A percentile compares a stretch with the other conserved stretches of the same genome.
Evolutionary conservation across 805 yeast genomes (phyloP).

Genomic region (Saturnispora hagleri): DNA sequence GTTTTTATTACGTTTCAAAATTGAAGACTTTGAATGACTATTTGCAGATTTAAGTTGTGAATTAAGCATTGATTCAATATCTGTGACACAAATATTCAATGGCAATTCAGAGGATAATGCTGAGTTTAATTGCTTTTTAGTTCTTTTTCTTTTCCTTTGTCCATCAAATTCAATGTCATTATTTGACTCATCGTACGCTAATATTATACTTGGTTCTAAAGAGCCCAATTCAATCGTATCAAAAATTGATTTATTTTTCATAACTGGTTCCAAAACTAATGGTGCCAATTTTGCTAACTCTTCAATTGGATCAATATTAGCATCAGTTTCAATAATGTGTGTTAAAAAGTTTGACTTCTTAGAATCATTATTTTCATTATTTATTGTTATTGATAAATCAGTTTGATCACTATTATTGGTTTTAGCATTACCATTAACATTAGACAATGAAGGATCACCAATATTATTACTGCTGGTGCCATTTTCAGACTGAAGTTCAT

Average conservation of each 20-base stretch:
- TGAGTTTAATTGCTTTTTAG: constrained; percentile 13
- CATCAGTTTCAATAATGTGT: background rate
- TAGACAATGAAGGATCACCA: background rate
- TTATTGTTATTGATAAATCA: background rate
- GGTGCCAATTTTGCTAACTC: constrained; percentile 3
- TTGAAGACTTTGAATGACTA: constrained; percentile 19
- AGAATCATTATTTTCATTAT: background rate
- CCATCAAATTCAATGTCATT: constrained; percentile 4
- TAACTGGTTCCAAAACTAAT: background rate
- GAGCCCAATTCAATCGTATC: constrained; percentile 11
- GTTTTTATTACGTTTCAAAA: constrained; percentile 20
- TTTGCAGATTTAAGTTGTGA: constrained; percentile 19
- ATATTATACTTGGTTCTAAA: constrained; percentile 2
- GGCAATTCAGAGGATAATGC: constrained; percentile 13
- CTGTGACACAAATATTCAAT: constrained; percentile 13
- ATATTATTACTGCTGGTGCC: background rate
- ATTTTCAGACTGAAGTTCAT: background rate
- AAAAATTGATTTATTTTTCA: constrained; percentile 1
- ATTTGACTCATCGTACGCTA: constrained; percentile 1
- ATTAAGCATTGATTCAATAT: constrained; percentile 18
- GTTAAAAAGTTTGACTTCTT: background rate
- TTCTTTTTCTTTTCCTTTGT: constrained; percentile 13
- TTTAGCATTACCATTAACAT: background rate
- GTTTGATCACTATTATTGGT: background rate
- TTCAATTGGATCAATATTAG: background rate